Evolutionary conservation across 768 basidiomycete species (phyloP).

Genomic region (Pleurotus djamor): DNA sequence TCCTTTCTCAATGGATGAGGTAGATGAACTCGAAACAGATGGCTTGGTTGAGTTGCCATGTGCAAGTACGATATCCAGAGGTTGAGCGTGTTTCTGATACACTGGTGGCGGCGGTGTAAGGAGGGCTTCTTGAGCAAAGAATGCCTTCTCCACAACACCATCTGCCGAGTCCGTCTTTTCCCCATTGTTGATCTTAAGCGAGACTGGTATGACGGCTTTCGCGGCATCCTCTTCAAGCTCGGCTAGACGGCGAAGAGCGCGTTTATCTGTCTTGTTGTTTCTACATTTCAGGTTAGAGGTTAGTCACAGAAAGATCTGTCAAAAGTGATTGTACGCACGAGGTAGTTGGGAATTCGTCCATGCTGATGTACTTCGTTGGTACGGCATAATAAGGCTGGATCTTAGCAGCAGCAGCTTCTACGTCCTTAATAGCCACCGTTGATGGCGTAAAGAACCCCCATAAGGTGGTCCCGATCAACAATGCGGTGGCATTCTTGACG

Average conservation of each 20-base stretch:
- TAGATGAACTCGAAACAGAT: slow-evolving; percentile 4
- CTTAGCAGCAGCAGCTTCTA: slow-evolving; percentile 31
- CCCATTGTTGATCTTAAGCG: not conserved
- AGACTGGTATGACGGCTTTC: not conserved
- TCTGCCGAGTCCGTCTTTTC: not conserved
- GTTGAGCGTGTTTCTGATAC: slow-evolving; percentile 11
- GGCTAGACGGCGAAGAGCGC: slow-evolving; percentile 36
- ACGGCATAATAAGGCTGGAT: slow-evolving; percentile 49
- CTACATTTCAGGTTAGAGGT: slow-evolving; percentile 19
- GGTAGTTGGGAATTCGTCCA: slow-evolving; percentile 52
- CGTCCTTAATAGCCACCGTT: slow-evolving; percentile 23
- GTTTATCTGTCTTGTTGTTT: slow-evolving; percentile 51
- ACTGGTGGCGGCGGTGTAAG: slow-evolving; percentile 22
- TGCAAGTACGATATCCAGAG: not conserved
- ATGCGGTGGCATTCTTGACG: slow-evolving; percentile 44
- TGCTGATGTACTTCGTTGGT: slow-evolving; percentile 37
- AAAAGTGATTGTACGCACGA: slow-evolving; percentile 22
- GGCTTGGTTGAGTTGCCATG: not conserved
- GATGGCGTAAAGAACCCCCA: slow-evolving; percentile 55
- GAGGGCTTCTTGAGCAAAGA: slow-evolving; percentile 14
- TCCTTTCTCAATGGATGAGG: slow-evolving; percentile 24
- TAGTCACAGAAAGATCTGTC: not conserved
- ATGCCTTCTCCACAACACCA: slow-evolving; percentile 10
- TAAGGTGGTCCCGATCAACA: slow-evolving; percentile 49
- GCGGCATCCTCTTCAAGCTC: slow-evolving; percentile 16